Evolutionary conservation across 2,329 filamentous ascomycete genomes (phyloP), one percentile per base, ranked within the genome.

Genomic region (Ceratocystis variospora): DNA sequence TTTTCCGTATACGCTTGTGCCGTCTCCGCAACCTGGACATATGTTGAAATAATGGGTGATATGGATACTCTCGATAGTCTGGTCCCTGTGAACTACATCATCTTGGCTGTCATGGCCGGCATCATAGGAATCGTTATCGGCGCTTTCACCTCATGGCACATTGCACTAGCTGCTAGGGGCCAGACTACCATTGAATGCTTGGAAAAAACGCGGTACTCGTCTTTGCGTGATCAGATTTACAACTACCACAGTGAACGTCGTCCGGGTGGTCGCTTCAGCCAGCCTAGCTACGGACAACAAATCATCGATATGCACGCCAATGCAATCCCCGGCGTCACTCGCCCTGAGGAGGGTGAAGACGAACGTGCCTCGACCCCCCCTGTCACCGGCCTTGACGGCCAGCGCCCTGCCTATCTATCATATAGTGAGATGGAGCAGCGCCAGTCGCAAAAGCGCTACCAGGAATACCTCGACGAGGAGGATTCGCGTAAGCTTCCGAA

Each of bases 151-250:
- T 82, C 78, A 1, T 99, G 94, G 92, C 94, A 99, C 78, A 81
- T 97, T 66, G 84, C 88, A 74, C 81, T 99, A 1, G 89, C 90
- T 1, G 78, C 83, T 65, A 82, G 83, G 31, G 90, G 90, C 2
- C 86, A 95, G 76, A 99, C 94, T 0, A 99, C 94, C 2, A 96
- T 99, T 68, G 94, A 99, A 75, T 96, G 88, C 72, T 79, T 99
- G 68, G 94, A 99, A 76, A 96, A 94, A 79, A 97, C 93, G 1
- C 84, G 94, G 66, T 99, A 99, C 76, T 82, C 96, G 6, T 90
- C 88, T 8, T 74, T 96, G 68, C 83, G 87, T 66, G 85, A 85
- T 73, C 83, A 83, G 62, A 82, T 93, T 73, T 85, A 89, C 72
- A 79, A 83, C 69, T 82, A 86, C 66, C 82, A 84, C 70, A 76